Evolutionary conservation across 2,329 filamentous ascomycete genomes (phyloP).

Genomic region (Verticillium nonalfalfae): DNA sequence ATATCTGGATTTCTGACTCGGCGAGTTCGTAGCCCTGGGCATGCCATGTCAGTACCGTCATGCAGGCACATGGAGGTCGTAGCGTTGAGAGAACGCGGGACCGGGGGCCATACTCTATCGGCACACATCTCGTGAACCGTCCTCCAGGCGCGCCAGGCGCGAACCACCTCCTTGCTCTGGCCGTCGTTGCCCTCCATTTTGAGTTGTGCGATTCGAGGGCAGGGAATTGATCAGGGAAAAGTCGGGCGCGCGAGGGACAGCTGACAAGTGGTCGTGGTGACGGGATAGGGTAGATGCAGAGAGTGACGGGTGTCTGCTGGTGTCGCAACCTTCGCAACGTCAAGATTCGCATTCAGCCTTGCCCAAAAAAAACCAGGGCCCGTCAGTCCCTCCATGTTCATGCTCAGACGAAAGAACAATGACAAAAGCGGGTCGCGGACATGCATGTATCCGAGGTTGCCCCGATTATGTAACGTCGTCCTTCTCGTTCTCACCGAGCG

Average conservation of each 20-base stretch:
- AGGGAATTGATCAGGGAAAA: background rate
- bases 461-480: background rate
- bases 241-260: background rate
- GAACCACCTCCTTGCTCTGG: conserved; percentile 48
- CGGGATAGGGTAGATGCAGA: background rate
- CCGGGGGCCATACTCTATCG: conserved; percentile 62
- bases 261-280: background rate
- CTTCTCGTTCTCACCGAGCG: background rate
- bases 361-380: background rate
- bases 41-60: conserved; percentile 14
- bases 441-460: background rate
- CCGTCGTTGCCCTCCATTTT: conserved; percentile 39
- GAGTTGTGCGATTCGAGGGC: background rate
- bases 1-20: conserved; percentile 82
- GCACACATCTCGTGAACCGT: conserved; percentile 93
- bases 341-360: background rate
- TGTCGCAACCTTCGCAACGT: background rate
- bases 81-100: background rate
- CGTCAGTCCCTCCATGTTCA: background rate
- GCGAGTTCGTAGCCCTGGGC: conserved; percentile 84
- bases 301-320: background rate
- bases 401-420: background rate
- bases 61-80: conserved; percentile 10
- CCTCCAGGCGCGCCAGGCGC: conserved; percentile 89
- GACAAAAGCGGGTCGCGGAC: background rate